Evolutionary conservation across 192 early-diverging fungal genomes (phyloP).

Genomic region (Podila minutissima): DNA sequence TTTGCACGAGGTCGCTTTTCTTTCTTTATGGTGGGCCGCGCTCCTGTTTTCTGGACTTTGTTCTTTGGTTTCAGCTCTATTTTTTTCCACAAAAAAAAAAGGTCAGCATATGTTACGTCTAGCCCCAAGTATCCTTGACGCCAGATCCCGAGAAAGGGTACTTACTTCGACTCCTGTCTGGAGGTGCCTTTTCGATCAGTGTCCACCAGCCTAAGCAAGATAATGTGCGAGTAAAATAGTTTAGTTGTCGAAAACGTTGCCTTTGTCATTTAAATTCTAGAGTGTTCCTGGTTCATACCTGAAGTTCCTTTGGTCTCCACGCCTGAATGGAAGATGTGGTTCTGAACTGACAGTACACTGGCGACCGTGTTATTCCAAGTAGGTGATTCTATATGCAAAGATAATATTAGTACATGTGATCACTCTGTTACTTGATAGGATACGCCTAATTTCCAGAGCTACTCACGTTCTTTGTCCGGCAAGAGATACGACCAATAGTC

Average conservation of each 20-base stretch:
- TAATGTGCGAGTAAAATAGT: not conserved
- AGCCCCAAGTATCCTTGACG: too few species aligned
- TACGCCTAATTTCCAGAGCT: not conserved
- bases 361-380: constrained; percentile 92
- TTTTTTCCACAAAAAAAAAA: not conserved
- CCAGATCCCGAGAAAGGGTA: too few species aligned
- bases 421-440: not conserved
- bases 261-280: not conserved
- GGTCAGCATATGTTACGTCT: too few species aligned
- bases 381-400: constrained; percentile 60
- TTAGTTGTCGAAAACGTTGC: constrained; percentile 8
- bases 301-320: constrained; percentile 74
- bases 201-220: constrained; percentile 62
- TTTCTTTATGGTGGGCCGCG: constrained; percentile 21
- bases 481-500: constrained; percentile 79
- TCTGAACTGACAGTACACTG: constrained; percentile 83
- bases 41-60: constrained; percentile 29
- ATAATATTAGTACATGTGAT: not conserved
- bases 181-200: constrained; percentile 58
- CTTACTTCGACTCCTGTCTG: constrained; percentile 52
- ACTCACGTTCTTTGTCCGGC: constrained; percentile 74
- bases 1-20: constrained; percentile 37
- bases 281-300: constrained; percentile 55
- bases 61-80: constrained; percentile 47
- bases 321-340: constrained; percentile 77